Conservation (phyloP, 2,329 filamentous ascomycete genomes). For the Fusarium cicatricum region DNA sequence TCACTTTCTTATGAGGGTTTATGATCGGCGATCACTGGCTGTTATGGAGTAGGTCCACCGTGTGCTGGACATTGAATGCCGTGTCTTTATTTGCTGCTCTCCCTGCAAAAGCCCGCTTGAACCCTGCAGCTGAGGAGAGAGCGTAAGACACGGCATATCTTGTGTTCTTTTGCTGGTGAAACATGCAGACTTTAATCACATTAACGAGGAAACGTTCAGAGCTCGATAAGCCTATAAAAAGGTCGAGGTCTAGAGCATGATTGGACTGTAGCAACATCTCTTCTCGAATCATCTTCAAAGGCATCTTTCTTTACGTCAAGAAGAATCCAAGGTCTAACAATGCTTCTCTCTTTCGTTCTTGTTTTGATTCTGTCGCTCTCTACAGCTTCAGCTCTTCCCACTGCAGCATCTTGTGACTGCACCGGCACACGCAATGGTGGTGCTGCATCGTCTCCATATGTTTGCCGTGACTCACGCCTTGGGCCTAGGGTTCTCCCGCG, state of each 20-base stretch:
- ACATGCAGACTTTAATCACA: slow-evolving; percentile 6
- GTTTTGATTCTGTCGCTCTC: slow-evolving; percentile 25
- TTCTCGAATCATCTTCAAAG: not conserved
- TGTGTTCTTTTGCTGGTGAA: slow-evolving; percentile 10
- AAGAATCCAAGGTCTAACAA: slow-evolving; percentile 1
- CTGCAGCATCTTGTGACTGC: slow-evolving; percentile 31
- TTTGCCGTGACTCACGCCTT: slow-evolving; percentile 50
- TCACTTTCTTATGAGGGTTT: not conserved
- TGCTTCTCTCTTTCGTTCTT: slow-evolving; percentile 30
- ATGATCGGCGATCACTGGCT: not conserved
- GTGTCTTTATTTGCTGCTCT: not conserved
- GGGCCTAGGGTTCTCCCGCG: slow-evolving; percentile 48
- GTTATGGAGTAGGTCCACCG: not conserved
- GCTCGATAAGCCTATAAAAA: slow-evolving; percentile 6
- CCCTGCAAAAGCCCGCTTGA: not conserved
- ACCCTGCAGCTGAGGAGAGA: not conserved
- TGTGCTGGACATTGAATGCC: not conserved
- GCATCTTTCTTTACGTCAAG: not conserved
- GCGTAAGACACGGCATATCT: slow-evolving; percentile 10
- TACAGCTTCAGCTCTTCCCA: slow-evolving; percentile 22
- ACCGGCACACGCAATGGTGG: slow-evolving; percentile 34
- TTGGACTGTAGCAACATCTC: not conserved
- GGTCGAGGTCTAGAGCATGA: not conserved
- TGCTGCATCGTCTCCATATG: slow-evolving; percentile 31
- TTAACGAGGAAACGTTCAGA: not conserved